A percentile compares a stretch with the other conserved stretches of the same genome.
These are phyloP conservation scores for Exophiala viscosa DNA, from an alignment of 2,329 filamentous ascomycete genomes.

Conservation along the genomic window DNA sequence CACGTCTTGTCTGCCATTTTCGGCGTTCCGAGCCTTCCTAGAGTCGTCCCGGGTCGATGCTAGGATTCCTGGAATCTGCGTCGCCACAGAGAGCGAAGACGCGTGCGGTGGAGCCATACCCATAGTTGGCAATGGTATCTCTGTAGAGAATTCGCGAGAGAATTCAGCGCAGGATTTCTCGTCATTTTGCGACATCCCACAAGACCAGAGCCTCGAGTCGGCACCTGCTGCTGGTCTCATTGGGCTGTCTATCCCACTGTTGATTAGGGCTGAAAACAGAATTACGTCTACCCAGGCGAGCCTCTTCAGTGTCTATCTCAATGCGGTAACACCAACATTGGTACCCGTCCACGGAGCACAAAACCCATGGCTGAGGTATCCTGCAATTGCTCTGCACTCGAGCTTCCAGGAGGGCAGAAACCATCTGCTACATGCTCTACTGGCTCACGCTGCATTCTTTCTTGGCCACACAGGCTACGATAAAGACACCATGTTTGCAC, in stretches of 20 bases:
- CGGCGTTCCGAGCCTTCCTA: not conserved
- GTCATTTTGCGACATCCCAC: not conserved
- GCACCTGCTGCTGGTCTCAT: not conserved
- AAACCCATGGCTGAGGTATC: conserved; percentile 4
- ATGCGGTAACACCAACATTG: not conserved
- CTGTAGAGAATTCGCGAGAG: not conserved
- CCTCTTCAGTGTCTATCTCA: conserved; percentile 1
- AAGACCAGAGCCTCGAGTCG: not conserved
- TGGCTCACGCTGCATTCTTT: not conserved
- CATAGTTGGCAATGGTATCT: not conserved
- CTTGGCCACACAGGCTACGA: not conserved
- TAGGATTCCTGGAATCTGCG: not conserved
- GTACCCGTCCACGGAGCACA: not conserved
- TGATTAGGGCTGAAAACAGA: not conserved
- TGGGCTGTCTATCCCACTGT: not conserved
- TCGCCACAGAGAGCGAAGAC: not conserved
- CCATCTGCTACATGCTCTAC: not conserved
- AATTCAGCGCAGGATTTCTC: not conserved
- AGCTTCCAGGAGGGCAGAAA: not conserved
- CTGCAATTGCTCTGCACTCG: conserved; percentile 1
- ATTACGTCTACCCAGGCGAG: not conserved
- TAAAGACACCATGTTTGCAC: not conserved
- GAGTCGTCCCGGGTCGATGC: not conserved
- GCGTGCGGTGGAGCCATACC: not conserved
- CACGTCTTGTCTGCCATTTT: not conserved